Conservation (phyloP, 345 rosid species). For the Ceriops tagal region DNA sequence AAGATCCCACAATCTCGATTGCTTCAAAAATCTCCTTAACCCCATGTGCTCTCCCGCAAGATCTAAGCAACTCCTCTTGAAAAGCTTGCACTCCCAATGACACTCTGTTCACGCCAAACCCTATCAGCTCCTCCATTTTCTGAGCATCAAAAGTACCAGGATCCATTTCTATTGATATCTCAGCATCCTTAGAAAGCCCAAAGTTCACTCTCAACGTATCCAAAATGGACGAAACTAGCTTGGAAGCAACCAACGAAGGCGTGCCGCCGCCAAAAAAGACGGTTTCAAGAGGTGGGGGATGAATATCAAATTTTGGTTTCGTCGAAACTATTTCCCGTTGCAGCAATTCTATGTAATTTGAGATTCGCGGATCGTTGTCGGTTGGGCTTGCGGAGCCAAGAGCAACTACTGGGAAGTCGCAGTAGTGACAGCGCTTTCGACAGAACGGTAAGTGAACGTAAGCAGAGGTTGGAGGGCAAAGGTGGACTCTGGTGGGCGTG, state of each 20-base stretch:
- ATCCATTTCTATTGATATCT: constrained; percentile 96
- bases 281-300: constrained; percentile 31
- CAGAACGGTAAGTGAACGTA: constrained; percentile 93
- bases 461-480: constrained; percentile 61
- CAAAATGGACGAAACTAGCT: constrained; percentile 56
- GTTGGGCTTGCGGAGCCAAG: constrained; percentile 54
- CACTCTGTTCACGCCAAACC: constrained; percentile 89
- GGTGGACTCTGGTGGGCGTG: constrained; percentile 24
- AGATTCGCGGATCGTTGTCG: constrained; percentile 64
- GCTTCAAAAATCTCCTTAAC: constrained; percentile 71
- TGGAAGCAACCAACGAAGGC: constrained; percentile 87
- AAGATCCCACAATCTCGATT: constrained; percentile 52
- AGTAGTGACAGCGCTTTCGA: constrained; percentile 91
- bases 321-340: constrained; percentile 19
- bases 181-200: constrained; percentile 58
- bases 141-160: constrained; percentile 76
- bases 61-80: constrained; percentile 75
- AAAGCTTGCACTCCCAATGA: constrained; percentile 93
- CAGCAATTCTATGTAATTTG: constrained; percentile 22
- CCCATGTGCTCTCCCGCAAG: constrained; percentile 95
- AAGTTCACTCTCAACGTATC: constrained; percentile 52
- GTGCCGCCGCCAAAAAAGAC: constrained; percentile 96
- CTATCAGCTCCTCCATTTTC: constrained; percentile 53
- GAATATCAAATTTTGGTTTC: constrained; percentile 1
- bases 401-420: constrained; percentile 88